Evolutionary conservation across 371 early-diverging fungal genomes (phyloP).

Genomic region (Circinella minor): DNA sequence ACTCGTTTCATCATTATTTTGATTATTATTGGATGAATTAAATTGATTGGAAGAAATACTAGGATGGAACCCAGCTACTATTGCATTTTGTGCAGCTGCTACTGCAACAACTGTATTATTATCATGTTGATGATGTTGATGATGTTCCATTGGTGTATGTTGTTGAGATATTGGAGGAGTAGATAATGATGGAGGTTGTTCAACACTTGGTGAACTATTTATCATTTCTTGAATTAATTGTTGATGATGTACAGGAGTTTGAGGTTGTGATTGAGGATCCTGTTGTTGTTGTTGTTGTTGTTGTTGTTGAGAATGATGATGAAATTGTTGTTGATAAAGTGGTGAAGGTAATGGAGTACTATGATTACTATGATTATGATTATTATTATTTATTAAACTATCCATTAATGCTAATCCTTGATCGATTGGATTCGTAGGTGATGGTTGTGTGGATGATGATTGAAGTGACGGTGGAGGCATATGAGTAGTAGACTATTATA

Average conservation of each 20-base stretch:
- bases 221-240: slow-evolving; percentile 4
- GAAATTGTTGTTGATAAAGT: slow-evolving; percentile 4
- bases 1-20: too few species aligned
- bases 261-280: neutral
- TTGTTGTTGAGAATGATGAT: neutral
- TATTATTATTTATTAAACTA: neutral
- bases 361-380: neutral
- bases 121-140: neutral
- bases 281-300: neutral
- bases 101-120: neutral
- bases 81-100: neutral
- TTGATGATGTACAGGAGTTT: slow-evolving; percentile 2
- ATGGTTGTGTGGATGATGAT: neutral
- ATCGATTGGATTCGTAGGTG: neutral
- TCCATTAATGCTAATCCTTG: slow-evolving; percentile 5
- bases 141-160: neutral
- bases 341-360: slow-evolving; percentile 4
- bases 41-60: neutral
- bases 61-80: neutral
- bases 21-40: neutral
- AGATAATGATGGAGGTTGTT: neutral
- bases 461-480: neutral
- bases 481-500: neutral
- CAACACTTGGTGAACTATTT: slow-evolving; percentile 1
- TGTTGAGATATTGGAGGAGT: neutral